Evolutionary conservation across 2,329 filamentous ascomycete genomes (phyloP).

Genomic region (Sphaerulina populicola): DNA sequence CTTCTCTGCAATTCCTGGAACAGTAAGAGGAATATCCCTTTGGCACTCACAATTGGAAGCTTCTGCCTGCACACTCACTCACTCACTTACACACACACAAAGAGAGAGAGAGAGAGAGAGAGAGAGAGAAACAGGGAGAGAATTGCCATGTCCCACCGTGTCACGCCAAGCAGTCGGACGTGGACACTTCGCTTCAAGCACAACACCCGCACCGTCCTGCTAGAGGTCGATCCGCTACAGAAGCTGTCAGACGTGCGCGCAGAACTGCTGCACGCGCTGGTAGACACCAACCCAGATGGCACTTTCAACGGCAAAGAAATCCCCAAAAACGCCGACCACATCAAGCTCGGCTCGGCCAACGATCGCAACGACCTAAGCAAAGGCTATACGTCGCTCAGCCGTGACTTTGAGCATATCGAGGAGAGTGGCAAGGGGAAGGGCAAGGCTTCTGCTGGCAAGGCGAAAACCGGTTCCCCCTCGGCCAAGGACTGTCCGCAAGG

Average conservation of each 20-base stretch:
- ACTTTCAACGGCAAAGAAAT: conserved; percentile 32
- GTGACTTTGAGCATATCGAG: conserved; percentile 16
- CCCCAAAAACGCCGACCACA: conserved; percentile 34
- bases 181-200: conserved; percentile 43
- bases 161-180: conserved; percentile 24
- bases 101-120: too few relatives aligned
- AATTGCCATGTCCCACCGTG: conserved; percentile 10
- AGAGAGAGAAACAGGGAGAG: too few relatives aligned
- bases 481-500: conserved; percentile 33
- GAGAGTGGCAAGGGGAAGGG: conserved; percentile 34
- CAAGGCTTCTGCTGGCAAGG: conserved; percentile 26
- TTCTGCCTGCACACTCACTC: too few relatives aligned
- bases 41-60: too few relatives aligned
- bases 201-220: conserved; percentile 40
- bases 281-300: conserved; percentile 34
- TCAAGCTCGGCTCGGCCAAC: conserved; percentile 37
- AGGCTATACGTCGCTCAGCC: conserved; percentile 36
- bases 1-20: too few relatives aligned
- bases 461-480: conserved; percentile 31
- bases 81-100: too few relatives aligned
- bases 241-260: conserved; percentile 36
- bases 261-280: conserved; percentile 37
- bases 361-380: conserved; percentile 36
- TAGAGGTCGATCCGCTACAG: conserved; percentile 40
- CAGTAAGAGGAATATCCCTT: too few relatives aligned